Percentiles rank a stretch among this genome's conserved stretches.
These are phyloP conservation scores for Crithidia sp. DNA, from an alignment of 208 protist genomes.

Conservation along the genomic window DNA sequence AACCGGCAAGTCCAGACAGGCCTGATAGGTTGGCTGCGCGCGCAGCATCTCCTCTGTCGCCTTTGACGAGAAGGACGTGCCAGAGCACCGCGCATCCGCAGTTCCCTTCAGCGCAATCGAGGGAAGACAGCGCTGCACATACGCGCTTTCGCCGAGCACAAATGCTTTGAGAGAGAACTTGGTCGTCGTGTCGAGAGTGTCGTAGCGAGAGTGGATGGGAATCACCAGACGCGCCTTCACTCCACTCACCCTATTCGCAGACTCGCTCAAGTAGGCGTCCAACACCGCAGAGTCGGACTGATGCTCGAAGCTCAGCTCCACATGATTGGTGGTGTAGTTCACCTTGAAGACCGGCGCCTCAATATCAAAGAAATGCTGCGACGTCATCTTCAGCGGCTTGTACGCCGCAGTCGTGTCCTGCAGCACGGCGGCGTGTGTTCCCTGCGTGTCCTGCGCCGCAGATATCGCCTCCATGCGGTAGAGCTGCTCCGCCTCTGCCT, in stretches of 20 bases:
- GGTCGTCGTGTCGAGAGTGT: constrained; percentile 46
- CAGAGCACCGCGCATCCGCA: constrained; percentile 22
- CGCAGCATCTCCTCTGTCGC: constrained; percentile 3
- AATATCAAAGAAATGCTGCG: constrained; percentile 74
- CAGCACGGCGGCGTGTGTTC: constrained; percentile 3
- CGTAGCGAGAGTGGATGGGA: constrained; percentile 86
- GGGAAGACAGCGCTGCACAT: constrained; percentile 59
- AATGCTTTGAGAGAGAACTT: constrained; percentile 52
- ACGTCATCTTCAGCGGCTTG: constrained; percentile 40
- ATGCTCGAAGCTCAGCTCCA: constrained; percentile 36
- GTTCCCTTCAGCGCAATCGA: constrained; percentile 30
- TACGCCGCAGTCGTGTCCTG: constrained; percentile 44
- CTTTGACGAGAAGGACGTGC: constrained; percentile 1
- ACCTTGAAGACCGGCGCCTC: constrained; percentile 80
- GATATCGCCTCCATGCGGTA: constrained; percentile 42
- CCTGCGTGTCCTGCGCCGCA: background rate
- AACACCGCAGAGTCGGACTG: constrained; percentile 9
- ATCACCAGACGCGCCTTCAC: constrained; percentile 48
- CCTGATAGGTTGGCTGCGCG: background rate
- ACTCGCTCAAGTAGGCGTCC: constrained; percentile 8
- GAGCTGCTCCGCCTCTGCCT: constrained; percentile 64
- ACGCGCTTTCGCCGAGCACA: constrained; percentile 39
- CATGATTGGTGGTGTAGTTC: constrained; percentile 51
- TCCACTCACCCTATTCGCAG: background rate
- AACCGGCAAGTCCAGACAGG: constrained; percentile 62